A percentile compares a stretch with the other conserved stretches of the same genome.
Evolutionary conservation across 768 basidiomycete genomes (phyloP).

Genomic region (Lepiota venenata): DNA sequence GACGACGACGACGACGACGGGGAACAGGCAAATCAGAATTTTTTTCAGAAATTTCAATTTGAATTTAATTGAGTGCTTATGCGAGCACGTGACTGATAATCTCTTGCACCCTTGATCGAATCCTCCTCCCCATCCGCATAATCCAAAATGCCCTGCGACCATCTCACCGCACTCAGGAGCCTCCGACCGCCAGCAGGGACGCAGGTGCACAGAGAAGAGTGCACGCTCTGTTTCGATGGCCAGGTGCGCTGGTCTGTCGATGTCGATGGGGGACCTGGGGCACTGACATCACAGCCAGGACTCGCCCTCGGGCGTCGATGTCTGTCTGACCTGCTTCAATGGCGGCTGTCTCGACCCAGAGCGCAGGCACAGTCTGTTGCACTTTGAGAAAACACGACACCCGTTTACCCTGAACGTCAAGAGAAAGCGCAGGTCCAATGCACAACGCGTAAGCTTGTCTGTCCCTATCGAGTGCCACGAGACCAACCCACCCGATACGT

Average conservation of each 20-base stretch:
- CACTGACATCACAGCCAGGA: slow-evolving; percentile 46
- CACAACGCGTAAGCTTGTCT: slow-evolving; percentile 57
- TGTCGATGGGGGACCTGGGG: too few species aligned
- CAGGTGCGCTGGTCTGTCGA: slow-evolving; percentile 50
- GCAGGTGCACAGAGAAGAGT: slow-evolving; percentile 87
- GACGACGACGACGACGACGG: neutral
- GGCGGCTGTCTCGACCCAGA: slow-evolving; percentile 71
- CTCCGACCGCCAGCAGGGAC: slow-evolving; percentile 62
- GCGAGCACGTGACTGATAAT: slow-evolving; percentile 1
- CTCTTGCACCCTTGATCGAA: too few species aligned
- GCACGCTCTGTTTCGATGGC: slow-evolving; percentile 95
- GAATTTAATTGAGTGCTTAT: neutral
- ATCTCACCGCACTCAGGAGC: slow-evolving; percentile 44
- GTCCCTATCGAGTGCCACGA: neutral
- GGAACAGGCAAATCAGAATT: neutral
- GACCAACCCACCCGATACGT: neutral
- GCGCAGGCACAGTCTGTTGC: slow-evolving; percentile 72
- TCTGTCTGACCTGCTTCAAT: slow-evolving; percentile 93
- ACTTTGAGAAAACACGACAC: slow-evolving; percentile 73
- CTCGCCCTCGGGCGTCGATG: slow-evolving; percentile 70
- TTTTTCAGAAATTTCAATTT: neutral
- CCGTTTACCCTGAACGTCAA: slow-evolving; percentile 76
- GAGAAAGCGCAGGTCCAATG: slow-evolving; percentile 60
- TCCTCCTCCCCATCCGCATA: too few species aligned
- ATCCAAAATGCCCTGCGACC: slow-evolving; percentile 48